phyloP scores from a whole-genome alignment of 1,139 yeast genomes.

The Yamadazyma diospyri region DNA sequence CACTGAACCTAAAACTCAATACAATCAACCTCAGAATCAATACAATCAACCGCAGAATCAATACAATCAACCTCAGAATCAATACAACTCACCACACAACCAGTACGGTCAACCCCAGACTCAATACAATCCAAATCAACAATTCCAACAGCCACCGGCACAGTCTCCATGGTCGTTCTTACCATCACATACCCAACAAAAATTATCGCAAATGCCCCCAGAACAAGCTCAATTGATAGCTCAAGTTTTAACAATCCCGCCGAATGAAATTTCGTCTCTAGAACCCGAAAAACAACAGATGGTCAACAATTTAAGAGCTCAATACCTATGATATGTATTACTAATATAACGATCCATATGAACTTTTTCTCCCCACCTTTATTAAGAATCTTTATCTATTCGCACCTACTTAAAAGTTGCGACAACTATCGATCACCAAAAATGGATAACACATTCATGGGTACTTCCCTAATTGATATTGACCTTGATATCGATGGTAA shows the following conservation, averaged over 20 bases:
- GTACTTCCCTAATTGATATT: slow-evolving; percentile 24
- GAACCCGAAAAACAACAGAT: slow-evolving; percentile 60
- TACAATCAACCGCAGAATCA: slow-evolving; percentile 1
- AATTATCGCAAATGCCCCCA: slow-evolving; percentile 44
- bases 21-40: slow-evolving; percentile 10
- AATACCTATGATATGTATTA: slow-evolving; percentile 37
- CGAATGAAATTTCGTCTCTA: slow-evolving; percentile 50
- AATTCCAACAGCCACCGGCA: slow-evolving; percentile 17
- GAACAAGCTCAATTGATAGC: slow-evolving; percentile 63
- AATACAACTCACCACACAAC: slow-evolving; percentile 1
- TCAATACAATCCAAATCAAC: slow-evolving; percentile 9
- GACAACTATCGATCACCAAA: too few species aligned
- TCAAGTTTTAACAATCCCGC: slow-evolving; percentile 58
- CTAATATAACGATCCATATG: slow-evolving; percentile 2
- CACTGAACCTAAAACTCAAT: slow-evolving; percentile 14
- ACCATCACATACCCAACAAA: slow-evolving; percentile 46
- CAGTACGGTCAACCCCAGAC: slow-evolving; percentile 4
- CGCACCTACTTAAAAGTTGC: too few species aligned
- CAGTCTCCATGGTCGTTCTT: slow-evolving; percentile 45
- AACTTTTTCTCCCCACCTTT: background rate
- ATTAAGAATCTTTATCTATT: too few species aligned
- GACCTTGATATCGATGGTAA: slow-evolving; percentile 22
- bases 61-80: slow-evolving; percentile 10
- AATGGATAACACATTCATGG: slow-evolving; percentile 13
- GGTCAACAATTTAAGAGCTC: slow-evolving; percentile 57